phyloP scores from a whole-genome alignment of 495 filamentous ascomycete species.

The Peziza echinospora region DNA sequence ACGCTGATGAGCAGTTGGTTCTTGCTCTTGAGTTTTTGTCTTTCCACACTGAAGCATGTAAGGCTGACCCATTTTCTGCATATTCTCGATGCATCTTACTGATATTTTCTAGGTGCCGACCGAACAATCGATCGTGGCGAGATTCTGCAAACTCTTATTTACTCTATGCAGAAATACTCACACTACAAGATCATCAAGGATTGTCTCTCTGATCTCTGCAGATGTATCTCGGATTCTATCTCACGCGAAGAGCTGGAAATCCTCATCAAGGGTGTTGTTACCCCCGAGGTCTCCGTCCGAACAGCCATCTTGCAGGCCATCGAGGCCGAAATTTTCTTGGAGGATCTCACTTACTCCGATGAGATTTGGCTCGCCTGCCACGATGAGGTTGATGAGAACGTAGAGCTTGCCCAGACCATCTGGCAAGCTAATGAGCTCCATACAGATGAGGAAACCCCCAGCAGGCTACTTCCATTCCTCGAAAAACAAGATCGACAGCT shows the following conservation, averaged over 20 bases:
- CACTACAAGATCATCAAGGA: slow-evolving; percentile 92
- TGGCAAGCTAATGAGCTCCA: slow-evolving; percentile 86
- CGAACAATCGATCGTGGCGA: slow-evolving; percentile 51
- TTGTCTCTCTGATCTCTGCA: slow-evolving; percentile 61
- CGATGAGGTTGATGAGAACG: slow-evolving; percentile 75
- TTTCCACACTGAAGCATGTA: slow-evolving; percentile 59
- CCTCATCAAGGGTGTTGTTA: slow-evolving; percentile 51
- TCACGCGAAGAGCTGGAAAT: slow-evolving; percentile 42
- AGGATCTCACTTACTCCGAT: slow-evolving; percentile 58
- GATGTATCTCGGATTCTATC: slow-evolving; percentile 59
- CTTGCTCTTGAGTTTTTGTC: slow-evolving; percentile 77
- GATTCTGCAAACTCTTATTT: slow-evolving; percentile 44
- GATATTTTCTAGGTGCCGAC: slow-evolving; percentile 31
- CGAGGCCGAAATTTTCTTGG: slow-evolving; percentile 75
- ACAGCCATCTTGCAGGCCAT: slow-evolving; percentile 80
- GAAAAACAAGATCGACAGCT: slow-evolving; percentile 56
- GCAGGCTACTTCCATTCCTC: slow-evolving; percentile 54
- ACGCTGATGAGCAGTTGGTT: slow-evolving; percentile 67
- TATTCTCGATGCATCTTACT: slow-evolving; percentile 1
- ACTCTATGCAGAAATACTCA: slow-evolving; percentile 67
- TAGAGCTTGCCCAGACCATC: slow-evolving; percentile 58
- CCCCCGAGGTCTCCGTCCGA: slow-evolving; percentile 55
- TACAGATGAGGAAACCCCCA: slow-evolving; percentile 37
- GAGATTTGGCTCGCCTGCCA: slow-evolving; percentile 88
- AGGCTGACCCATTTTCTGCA: too few relatives aligned